A percentile compares a stretch with the other conserved stretches of the same genome.
Conservation (phyloP, 768 basidiomycete genomes). For the Russula olivacea region DNA sequence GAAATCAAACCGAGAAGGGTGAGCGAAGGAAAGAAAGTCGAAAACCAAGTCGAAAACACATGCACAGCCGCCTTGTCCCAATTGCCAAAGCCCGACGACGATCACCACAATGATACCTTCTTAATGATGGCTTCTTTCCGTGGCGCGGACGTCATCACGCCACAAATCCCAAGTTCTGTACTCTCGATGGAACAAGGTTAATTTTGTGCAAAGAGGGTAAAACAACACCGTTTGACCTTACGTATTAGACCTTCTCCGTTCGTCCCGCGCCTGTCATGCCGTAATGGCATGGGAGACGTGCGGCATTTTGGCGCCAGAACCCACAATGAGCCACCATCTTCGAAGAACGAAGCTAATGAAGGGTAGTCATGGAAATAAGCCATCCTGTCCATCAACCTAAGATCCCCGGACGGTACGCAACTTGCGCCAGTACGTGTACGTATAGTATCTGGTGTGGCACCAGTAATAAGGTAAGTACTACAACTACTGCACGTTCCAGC, state of each 20-base stretch:
- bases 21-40: background rate
- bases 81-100: background rate
- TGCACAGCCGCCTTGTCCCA: constrained; percentile 24
- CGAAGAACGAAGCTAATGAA: background rate
- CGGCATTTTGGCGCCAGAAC: background rate
- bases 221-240: background rate
- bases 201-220: background rate
- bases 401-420: background rate
- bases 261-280: background rate
- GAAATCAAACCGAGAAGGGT: background rate
- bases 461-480: background rate
- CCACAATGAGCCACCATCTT: background rate
- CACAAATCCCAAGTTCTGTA: background rate
- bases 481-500: background rate
- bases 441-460: background rate
- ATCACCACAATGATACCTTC: background rate
- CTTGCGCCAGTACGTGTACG: background rate
- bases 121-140: too few relatives aligned
- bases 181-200: background rate
- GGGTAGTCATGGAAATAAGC: background rate
- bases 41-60: background rate
- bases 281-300: background rate
- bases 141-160: background rate
- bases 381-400: background rate
- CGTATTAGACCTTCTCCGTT: background rate